Evolutionary conservation across 352 stramenopile genomes (phyloP).

Genomic region (Phytophthora fragariae): DNA sequence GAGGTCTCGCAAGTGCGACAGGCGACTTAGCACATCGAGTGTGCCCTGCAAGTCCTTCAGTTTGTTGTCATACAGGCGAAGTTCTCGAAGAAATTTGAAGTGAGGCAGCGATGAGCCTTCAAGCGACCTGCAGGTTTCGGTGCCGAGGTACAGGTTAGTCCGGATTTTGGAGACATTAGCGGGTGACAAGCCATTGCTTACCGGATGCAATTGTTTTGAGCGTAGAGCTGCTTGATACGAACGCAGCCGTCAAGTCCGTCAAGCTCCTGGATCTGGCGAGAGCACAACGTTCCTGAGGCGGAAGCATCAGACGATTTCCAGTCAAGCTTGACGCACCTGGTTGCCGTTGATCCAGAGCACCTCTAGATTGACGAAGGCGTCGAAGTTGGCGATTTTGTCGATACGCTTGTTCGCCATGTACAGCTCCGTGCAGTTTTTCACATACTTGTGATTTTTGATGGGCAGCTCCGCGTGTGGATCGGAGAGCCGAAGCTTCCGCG

Average conservation of each 20-base stretch:
- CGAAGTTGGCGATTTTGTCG: conserved; percentile 83
- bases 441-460: conserved; percentile 91
- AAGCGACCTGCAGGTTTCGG: conserved; percentile 44
- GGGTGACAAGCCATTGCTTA: conserved; percentile 10
- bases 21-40: conserved; percentile 54
- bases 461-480: conserved; percentile 84
- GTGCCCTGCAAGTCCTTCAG: conserved; percentile 73
- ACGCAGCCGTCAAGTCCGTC: conserved; percentile 84
- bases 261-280: conserved; percentile 58
- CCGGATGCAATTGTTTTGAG: conserved; percentile 87
- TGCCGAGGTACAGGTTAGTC: neutral
- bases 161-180: neutral
- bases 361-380: conserved; percentile 90
- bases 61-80: conserved; percentile 85
- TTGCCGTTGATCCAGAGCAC: conserved; percentile 93
- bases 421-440: conserved; percentile 91
- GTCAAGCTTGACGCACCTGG: conserved; percentile 39
- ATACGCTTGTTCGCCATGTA: conserved; percentile 84
- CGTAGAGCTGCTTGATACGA: conserved; percentile 90
- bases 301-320: neutral
- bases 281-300: neutral
- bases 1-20: conserved; percentile 77
- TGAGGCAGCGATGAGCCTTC: conserved; percentile 50
- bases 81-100: conserved; percentile 87
- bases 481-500: conserved; percentile 44